Base-by-base conservation (phyloP, 805 yeast genomes). In the Ogataea naganishii region DNA sequence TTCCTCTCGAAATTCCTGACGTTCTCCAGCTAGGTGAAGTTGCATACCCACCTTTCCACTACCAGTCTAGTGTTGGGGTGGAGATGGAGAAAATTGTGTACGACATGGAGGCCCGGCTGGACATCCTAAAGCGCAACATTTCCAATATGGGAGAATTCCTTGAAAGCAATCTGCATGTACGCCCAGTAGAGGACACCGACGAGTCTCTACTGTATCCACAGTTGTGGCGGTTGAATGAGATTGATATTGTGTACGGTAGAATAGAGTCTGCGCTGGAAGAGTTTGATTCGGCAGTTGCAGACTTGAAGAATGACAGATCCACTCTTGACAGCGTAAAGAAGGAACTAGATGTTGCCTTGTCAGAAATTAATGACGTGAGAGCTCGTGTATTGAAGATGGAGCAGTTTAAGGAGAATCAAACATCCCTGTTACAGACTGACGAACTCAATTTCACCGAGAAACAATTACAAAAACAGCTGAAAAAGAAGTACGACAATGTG, bases 191-290 rank as follows among this genome's bases (percentile, higher is more conserved):
- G 7, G 56, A 55, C 30, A 41, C 56, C 8, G 36, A 39, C 14
- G 31, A 27, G 4, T 43, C 53, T 3, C 25, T 51, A 5, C 31
- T 34, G 9, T 46, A 35, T 24, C 52, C 54, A 3, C 29, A 38
- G 1, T 40, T 31, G 18, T 56, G 62, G 62, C 51, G 53, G 32
- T 32, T 57, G 10, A 24, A 33, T 30, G 60, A 57, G 31, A 44
- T 39, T 5, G 34, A 30, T 3, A 43, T 44, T 5, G 29, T 57
- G 24, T 5, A 20, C 6, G 12, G 11, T 6, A 23, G 14, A 11
- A 4, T 30, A n/a, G 23, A n/a, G n/a, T n/a, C n/a, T n/a, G n/a
- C n/a, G n/a, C n/a, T n/a, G n/a, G n/a, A n/a, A n/a, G n/a, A n/a
- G n/a, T n/a, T n/a, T n/a, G n/a, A n/a, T n/a, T n/a, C n/a, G n/a